Percentiles rank a stretch among this genome's conserved stretches.
These are phyloP conservation scores for Fusarium virguliforme DNA, from an alignment of 2,329 filamentous ascomycete species.

Conservation along the genomic window DNA sequence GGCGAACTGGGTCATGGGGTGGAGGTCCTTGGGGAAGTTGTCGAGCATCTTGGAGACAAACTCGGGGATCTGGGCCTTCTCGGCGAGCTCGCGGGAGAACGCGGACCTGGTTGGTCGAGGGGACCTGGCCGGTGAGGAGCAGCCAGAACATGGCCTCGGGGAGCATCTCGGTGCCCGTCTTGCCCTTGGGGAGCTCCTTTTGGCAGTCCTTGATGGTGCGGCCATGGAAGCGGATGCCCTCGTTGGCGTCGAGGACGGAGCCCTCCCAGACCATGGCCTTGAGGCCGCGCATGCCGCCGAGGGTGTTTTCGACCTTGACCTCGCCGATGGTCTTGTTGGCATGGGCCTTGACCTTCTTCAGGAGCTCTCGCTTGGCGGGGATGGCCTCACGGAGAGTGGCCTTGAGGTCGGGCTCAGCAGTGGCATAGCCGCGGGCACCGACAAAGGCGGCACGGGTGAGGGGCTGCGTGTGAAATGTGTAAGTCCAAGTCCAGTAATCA, in stretches of 20 bases:
- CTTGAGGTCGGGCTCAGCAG: constrained; percentile 91
- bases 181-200: constrained; percentile 92
- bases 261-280: constrained; percentile 99
- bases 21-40: constrained; percentile 88
- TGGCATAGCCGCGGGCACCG: constrained; percentile 75
- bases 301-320: constrained; percentile 92
- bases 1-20: constrained; percentile 98
- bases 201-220: constrained; percentile 99
- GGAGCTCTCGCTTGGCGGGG: constrained; percentile 91
- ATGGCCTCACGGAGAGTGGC: constrained; percentile 86
- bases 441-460: constrained; percentile 53
- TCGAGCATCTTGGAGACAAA: constrained; percentile 93
- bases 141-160: constrained; percentile 99
- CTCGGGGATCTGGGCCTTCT: constrained; percentile 85
- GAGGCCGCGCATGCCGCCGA: constrained; percentile 97
- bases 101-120: constrained; percentile 85
- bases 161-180: constrained; percentile 93
- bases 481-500: constrained; percentile 19
- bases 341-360: constrained; percentile 94
- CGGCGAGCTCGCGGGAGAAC: constrained; percentile 89
- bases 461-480: constrained; percentile 44
- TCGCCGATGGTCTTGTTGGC: constrained; percentile 88
- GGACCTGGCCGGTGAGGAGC: constrained; percentile 92
- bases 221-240: constrained; percentile 98
- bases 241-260: constrained; percentile 94